Evolutionary conservation across 192 early-diverging fungal species (phyloP), one percentile per base, ranked within the genome.

Genomic region (Globomyces pollinis-pini): DNA sequence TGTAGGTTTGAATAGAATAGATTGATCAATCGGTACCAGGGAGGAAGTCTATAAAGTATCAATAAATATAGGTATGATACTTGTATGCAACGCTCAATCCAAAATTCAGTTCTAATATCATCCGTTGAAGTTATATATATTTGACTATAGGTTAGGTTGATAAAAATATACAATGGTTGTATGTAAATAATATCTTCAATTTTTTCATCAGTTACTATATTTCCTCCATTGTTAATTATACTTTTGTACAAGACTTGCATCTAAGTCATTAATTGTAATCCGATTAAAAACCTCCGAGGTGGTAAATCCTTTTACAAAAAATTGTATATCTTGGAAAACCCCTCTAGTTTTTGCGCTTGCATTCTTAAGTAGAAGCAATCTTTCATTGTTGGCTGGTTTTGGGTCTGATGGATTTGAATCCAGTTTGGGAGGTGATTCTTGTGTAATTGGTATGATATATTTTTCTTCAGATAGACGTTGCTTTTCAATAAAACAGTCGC

Each of bases 81-180:
- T 24, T 54, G 52, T 18, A 57, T 26, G 16, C 55, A 57, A 3
- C 24, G 38, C 39, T 57, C 55, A 41, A 57, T 57, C 38, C 42
- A 57, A 33, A 57, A 57, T 30, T 57, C 55, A 8, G 36, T 57
- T 13, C 24, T 31, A 6, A 21, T 54, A 5, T 34, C 44, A 47
- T 28, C 11, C 1, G 18, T 0, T n/a, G n/a, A n/a, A n/a, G n/a
- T n/a, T n/a, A n/a, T n/a, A n/a, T n/a, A n/a, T n/a, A n/a, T n/a
- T n/a, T n/a, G n/a, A n/a, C n/a, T n/a, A n/a, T n/a, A n/a, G n/a
- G n/a, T n/a, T n/a, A n/a, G n/a, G n/a, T n/a, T n/a, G n/a, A n/a
- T n/a, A n/a, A n/a, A n/a, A n/a, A n/a, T n/a, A n/a, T n/a, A n/a
- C n/a, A n/a, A n/a, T n/a, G n/a, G n/a, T n/a, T n/a, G n/a, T n/a